Evolutionary conservation across 108 stramenopile species (phyloP).

Genomic region (Pseudonitzschia delicatissima): DNA sequence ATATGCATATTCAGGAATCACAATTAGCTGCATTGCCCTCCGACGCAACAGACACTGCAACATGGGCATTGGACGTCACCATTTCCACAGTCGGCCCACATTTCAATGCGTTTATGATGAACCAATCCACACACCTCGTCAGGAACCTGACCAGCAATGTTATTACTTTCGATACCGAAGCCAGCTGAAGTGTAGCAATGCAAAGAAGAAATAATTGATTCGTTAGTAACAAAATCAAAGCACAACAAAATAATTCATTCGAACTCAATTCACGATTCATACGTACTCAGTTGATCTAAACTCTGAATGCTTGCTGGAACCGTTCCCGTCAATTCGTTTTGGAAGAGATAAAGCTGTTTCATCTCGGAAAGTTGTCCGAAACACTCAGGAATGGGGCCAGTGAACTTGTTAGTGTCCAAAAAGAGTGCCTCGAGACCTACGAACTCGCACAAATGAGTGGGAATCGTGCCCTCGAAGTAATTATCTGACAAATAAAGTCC

Average conservation of each 20-base stretch:
- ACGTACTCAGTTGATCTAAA: slow-evolving; percentile 25
- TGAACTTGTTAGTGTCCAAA: slow-evolving; percentile 48
- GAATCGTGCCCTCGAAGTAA: slow-evolving; percentile 53
- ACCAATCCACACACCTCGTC: slow-evolving; percentile 33
- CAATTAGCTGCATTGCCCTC: slow-evolving; percentile 12
- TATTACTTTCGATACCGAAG: slow-evolving; percentile 59
- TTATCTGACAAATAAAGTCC: slow-evolving; percentile 74
- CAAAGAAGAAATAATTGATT: background rate
- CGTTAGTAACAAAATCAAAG: too few species aligned
- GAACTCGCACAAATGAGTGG: slow-evolving; percentile 42
- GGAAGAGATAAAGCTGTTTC: slow-evolving; percentile 56
- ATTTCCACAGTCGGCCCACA: slow-evolving; percentile 41
- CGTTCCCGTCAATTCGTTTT: slow-evolving; percentile 39
- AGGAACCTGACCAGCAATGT: slow-evolving; percentile 51
- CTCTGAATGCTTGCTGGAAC: slow-evolving; percentile 30
- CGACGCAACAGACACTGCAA: slow-evolving; percentile 33
- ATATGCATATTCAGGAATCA: background rate
- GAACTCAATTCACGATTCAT: background rate
- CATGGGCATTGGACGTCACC: slow-evolving; percentile 21
- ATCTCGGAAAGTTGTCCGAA: slow-evolving; percentile 53
- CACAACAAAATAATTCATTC: background rate
- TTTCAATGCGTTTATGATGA: slow-evolving; percentile 12
- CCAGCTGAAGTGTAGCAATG: slow-evolving; percentile 2
- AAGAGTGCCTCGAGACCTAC: slow-evolving; percentile 46
- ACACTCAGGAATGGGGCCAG: slow-evolving; percentile 55